These are phyloP conservation scores for Pulveroboletus sp. DNA, from an alignment of 768 basidiomycete species.

Conservation along the genomic window DNA sequence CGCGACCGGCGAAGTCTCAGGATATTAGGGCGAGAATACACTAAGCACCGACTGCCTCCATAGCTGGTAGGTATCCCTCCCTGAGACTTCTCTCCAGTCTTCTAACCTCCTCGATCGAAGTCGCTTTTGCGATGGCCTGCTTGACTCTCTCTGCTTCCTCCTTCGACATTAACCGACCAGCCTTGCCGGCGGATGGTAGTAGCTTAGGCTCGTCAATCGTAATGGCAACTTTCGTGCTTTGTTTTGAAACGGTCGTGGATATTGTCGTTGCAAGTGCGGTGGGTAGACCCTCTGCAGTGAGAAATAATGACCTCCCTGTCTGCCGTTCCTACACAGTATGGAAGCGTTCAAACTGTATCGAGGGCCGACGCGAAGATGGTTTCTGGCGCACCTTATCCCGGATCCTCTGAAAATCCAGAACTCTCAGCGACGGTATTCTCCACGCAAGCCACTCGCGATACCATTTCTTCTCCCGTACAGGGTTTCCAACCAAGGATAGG, in stretches of 20 bases:
- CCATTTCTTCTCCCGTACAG: constrained; percentile 88
- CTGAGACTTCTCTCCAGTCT: constrained; percentile 74
- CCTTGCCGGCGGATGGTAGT: constrained; percentile 52
- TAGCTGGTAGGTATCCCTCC: constrained; percentile 79
- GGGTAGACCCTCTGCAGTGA: constrained; percentile 72
- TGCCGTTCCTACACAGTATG: constrained; percentile 63
- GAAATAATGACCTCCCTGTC: constrained; percentile 67
- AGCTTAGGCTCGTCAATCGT: constrained; percentile 79
- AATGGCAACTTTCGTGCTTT: constrained; percentile 54
- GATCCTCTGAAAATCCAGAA: constrained; percentile 93
- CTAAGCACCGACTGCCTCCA: constrained; percentile 77
- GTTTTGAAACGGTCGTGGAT: constrained; percentile 65
- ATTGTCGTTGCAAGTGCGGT: constrained; percentile 78
- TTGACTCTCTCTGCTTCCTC: constrained; percentile 87
- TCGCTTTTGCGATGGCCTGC: constrained; percentile 85
- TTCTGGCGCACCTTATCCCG: constrained; percentile 81
- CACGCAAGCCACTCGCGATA: constrained; percentile 95
- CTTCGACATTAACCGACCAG: constrained; percentile 85
- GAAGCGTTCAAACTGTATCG: constrained; percentile 26
- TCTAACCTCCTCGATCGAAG: constrained; percentile 85
- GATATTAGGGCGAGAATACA: constrained; percentile 30
- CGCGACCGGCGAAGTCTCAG: neutral
- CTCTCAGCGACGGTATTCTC: constrained; percentile 81
- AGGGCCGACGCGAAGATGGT: constrained; percentile 16
- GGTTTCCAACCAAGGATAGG: constrained; percentile 74